Evolutionary conservation across 768 basidiomycete species (phyloP), one percentile per base, ranked within the genome.

Genomic region (Lactarius akahatsu): DNA sequence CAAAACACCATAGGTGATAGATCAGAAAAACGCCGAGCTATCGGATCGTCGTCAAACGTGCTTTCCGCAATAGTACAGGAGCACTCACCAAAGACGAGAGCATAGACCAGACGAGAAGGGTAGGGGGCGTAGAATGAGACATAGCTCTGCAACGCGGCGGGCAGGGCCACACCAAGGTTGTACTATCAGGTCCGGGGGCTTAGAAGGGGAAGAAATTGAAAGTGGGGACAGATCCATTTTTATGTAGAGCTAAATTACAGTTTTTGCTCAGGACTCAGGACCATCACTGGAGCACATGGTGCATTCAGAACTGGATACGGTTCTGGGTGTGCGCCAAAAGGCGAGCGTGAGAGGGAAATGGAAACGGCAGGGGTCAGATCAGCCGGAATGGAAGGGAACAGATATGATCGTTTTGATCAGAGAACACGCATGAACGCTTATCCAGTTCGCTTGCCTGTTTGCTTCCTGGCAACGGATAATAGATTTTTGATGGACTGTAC

Each of bases 1-100:
- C 91, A 72, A 89, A 93, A 6, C 87, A 86, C 87, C 89, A 92
- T 60, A 92, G 76, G 72, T 92, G 91, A 73, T 83, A 88, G 2
- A 92, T 18, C 7, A 92, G 79, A 73, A 92, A 92, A 3, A 71
- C 71, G 1, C 81, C 83, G 7, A 90, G 76, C 90, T 91, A 23
- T 28, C 41, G 6, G 11, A 16, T 30, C 57, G 56, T 23, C 36
- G 13, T 56, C 20, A 54, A 13, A 36, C n/a, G 16, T 30, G 15
- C 43, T n/a, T 23, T 16, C 59, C 3, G 15, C 5, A 47, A 52
- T 23, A 23, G 15, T 11, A 10, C 10, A 36, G 36, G 30, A 16
- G 36, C 13, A 78, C 83, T 28, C 67, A 91, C 89, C 76, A 85
- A 64, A 40, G 68, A 65, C 9, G 81, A 78, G 50, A 91, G 71